Evolutionary conservation across 2,329 filamentous ascomycete species (phyloP), one percentile per base, ranked within the genome.

Genomic region (Trichoderma simmonsii): DNA sequence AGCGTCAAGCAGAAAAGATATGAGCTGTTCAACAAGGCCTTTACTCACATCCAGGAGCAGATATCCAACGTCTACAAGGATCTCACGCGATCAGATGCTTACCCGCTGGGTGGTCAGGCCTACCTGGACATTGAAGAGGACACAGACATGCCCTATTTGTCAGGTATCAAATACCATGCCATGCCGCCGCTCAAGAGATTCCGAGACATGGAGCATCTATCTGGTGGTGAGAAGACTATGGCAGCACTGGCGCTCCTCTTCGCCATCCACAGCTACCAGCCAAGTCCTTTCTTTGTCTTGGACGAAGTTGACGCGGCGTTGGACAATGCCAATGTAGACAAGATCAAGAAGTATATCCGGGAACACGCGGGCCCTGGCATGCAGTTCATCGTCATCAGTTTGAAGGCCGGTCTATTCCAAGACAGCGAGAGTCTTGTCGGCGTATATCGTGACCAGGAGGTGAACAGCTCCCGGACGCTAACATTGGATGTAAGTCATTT

Each of bases 151-250:
- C 96, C 96, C 0, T 99, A 98, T 81, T 89, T 98, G 4, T 94
- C 93, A 54, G 96, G 96, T 36, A 94, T 99, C 83, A 98, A 97
- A 80, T 99, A 99, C 83, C 95, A 98, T 80, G 97, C 96, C 74
- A 99, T 98, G 95, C 96, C 96, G 24, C 96, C 96, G 1, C 89
- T 98, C 74, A 99, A 99, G 85, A 94, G 96, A 60, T 99, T 99
- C 88, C 90, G 96, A 77, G 97, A 99, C 81, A 99, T 99, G 96
- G 96, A 99, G 82, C 96, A 98, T 80, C 86, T 99, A 11, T 97
- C 94, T 1, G 96, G 96, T 77, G 96, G 96, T 71, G 96, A 99
- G 83, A 99, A 99, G 86, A 99, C 96, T 0, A 99, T 99, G 91
- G 96, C 96, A 2, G 96, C 96, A 15, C 86, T 99, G 51, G 96